Evolutionary conservation across 2,329 filamentous ascomycete species (phyloP), one percentile per base, ranked within the genome.

Genomic region (Fusarium solani-melongenae): DNA sequence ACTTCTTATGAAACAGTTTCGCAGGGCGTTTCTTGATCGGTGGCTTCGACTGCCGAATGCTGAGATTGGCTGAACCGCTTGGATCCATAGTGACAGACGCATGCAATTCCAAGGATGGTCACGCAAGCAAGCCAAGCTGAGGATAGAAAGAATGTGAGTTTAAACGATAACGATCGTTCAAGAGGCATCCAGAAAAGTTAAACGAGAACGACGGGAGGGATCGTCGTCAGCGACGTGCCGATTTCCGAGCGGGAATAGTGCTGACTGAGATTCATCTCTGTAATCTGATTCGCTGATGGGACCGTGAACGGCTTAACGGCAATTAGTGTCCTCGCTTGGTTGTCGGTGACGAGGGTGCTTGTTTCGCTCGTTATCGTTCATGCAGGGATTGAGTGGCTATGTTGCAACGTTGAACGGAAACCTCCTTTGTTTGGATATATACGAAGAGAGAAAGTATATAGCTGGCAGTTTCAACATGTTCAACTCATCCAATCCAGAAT

Each of bases 1-100:
- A 70, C 63, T 77, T 77, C 61, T 72, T 77, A 66, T 77, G 76
- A 65, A 77, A 77, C 29, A 77, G 70, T 62, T 77, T 75, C 6
- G 73, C 59, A 9, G 59, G 44, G 22, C 59, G 59, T 53, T 53
- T 62, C 12, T 65, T 41, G 6, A n/a, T 10, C 6, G 38, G 29
- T n/a, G 22, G 36, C 24, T 22, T 20, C 29, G 34, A 24, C 11
- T n/a, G 17, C 34, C 33, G 58, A n/a, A 22, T 31, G 41, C 20
- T 49, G 41, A 34, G 58, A 53, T 53, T 33, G 33, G 59, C 20
- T 10, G 24, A 38, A 17, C 11, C 24, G 17, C 29, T 20, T n/a
- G 22, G 33, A 20, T 53, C 59, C 59, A 62, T 62, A 12, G 4
- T 24, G 24, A 31, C 27, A 49, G 22, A n/a, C 17, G 29, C 20